Conservation (phyloP, 371 early-diverging fungal species). For the Rhizopus sp. region DNA sequence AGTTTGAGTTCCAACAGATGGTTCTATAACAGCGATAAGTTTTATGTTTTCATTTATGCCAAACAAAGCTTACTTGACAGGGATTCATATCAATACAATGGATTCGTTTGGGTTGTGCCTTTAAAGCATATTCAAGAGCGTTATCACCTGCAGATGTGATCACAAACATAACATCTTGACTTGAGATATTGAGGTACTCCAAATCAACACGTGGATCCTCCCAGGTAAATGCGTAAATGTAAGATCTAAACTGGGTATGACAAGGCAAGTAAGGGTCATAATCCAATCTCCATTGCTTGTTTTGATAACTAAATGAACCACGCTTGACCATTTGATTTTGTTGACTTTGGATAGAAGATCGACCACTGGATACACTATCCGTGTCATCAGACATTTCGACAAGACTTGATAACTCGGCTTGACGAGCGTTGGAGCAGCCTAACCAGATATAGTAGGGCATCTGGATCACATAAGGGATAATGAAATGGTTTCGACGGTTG, state of each 20-base stretch:
- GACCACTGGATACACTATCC: constrained; percentile 40
- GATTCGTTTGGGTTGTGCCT: constrained; percentile 69
- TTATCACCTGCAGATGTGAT: constrained; percentile 89
- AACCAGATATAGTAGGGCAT: constrained; percentile 90
- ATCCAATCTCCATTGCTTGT: constrained; percentile 63
- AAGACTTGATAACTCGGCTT: constrained; percentile 29
- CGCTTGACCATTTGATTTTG: not conserved
- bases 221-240: constrained; percentile 90
- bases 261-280: constrained; percentile 67
- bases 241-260: constrained; percentile 78
- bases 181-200: constrained; percentile 63
- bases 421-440: constrained; percentile 54
- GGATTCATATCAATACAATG: constrained; percentile 90
- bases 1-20: constrained; percentile 84
- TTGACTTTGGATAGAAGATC: constrained; percentile 24
- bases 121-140: constrained; percentile 77
- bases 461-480: constrained; percentile 70
- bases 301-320: constrained; percentile 27
- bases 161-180: constrained; percentile 75
- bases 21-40: constrained; percentile 44
- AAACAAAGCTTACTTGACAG: constrained; percentile 59
- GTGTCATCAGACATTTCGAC: constrained; percentile 31
- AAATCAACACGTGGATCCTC: constrained; percentile 84
- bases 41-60: not conserved
- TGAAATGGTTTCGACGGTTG: constrained; percentile 75